Percentiles rank a stretch among this genome's conserved stretches.
These are phyloP conservation scores for Globisporangium iwayamae DNA, from an alignment of 352 stramenopile species.

Conservation along the genomic window DNA sequence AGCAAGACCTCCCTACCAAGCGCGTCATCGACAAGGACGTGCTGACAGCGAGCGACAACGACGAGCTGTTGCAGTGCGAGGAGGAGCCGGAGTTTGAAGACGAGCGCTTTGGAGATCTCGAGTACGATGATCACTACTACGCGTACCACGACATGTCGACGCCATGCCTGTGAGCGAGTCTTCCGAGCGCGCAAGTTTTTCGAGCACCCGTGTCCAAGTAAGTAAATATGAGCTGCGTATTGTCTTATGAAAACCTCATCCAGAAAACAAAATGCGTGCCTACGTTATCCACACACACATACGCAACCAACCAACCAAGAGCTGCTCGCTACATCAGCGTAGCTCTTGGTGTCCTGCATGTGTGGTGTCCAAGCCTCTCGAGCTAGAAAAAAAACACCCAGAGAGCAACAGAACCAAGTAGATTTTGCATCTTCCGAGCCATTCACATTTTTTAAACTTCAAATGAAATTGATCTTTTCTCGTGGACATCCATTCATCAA, in stretches of 20 bases:
- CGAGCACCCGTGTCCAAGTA: background rate
- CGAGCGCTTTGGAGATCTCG: slow-evolving; percentile 12
- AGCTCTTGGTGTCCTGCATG: background rate
- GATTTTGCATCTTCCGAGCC: background rate
- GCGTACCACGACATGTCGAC: slow-evolving; percentile 15
- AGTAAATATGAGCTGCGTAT: slow-evolving; percentile 5
- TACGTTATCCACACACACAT: background rate
- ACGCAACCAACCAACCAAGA: background rate
- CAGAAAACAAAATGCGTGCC: background rate
- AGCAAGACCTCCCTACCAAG: background rate
- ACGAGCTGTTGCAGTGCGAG: slow-evolving; percentile 2
- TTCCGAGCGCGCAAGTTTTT: background rate
- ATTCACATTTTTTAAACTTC: slow-evolving; percentile 2
- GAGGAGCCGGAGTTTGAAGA: slow-evolving; percentile 13
- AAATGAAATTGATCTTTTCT: background rate
- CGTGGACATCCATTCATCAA: background rate
- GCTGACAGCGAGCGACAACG: slow-evolving; percentile 9
- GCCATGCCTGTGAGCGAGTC: slow-evolving; percentile 13
- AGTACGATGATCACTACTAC: slow-evolving; percentile 21
- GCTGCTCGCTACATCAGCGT: background rate
- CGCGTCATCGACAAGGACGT: background rate
- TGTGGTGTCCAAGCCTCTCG: background rate
- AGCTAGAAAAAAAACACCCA: background rate
- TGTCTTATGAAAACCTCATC: background rate
- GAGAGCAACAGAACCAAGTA: background rate